These are phyloP conservation scores for Talaromyces verruculosus DNA, from an alignment of 2,329 filamentous ascomycete genomes.

Conservation along the genomic window DNA sequence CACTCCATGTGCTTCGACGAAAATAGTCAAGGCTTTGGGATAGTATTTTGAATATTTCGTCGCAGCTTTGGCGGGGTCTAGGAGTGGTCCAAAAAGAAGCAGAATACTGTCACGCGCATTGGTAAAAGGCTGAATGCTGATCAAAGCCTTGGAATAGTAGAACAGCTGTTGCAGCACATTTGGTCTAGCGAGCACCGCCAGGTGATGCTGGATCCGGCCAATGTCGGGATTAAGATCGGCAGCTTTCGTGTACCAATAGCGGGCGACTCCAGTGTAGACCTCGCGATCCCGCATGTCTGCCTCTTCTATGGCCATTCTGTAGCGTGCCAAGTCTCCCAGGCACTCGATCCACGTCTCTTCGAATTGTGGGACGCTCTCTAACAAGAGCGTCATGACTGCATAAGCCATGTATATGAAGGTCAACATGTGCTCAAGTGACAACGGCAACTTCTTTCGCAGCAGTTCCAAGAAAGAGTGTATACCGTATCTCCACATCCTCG, in stretches of 20 bases:
- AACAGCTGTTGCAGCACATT: constrained; percentile 60
- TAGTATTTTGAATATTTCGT: constrained; percentile 27
- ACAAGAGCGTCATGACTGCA: constrained; percentile 81
- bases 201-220: constrained; percentile 81
- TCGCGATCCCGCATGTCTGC: constrained; percentile 72
- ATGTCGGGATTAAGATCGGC: constrained; percentile 73
- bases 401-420: constrained; percentile 88
- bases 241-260: constrained; percentile 81
- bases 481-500: constrained; percentile 89
- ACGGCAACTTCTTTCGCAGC: constrained; percentile 70
- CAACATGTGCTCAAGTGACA: constrained; percentile 82
- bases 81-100: constrained; percentile 55
- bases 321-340: constrained; percentile 79
- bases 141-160: constrained; percentile 59
- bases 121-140: constrained; percentile 55
- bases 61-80: constrained; percentile 42
- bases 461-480: constrained; percentile 84
- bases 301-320: constrained; percentile 89
- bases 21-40: constrained; percentile 43
- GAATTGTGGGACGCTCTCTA: constrained; percentile 81
- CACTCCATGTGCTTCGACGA: constrained; percentile 56
- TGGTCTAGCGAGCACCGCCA: constrained; percentile 66
- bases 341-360: constrained; percentile 93
- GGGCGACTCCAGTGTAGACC: constrained; percentile 75
- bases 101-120: constrained; percentile 58